Conservation (phyloP, 257 asterid genomes). For the Craterostigma plantagineum region DNA sequence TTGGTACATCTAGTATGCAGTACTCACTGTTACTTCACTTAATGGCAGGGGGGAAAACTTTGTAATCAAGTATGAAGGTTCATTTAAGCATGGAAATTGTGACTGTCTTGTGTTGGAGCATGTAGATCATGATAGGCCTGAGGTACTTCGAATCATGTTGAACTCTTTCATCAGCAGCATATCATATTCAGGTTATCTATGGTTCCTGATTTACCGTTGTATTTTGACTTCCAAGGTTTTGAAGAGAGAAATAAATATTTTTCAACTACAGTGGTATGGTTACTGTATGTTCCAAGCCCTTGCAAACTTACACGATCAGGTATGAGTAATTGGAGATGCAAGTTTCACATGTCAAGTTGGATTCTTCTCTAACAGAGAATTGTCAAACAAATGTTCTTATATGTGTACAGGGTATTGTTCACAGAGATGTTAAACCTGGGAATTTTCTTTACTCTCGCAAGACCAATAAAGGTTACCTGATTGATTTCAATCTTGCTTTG, state of each 20-base stretch:
- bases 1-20: conserved; percentile 4
- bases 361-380: neutral
- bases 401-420: conserved; percentile 57
- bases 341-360: conserved; percentile 6
- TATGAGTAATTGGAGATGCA: conserved; percentile 16
- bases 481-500: conserved; percentile 91
- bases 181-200: conserved; percentile 1
- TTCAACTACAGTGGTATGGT: conserved; percentile 73
- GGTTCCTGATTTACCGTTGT: conserved; percentile 6
- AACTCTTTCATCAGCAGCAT: conserved; percentile 7
- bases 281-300: conserved; percentile 88
- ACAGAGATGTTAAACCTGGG: conserved; percentile 95
- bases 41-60: conserved; percentile 66
- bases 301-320: conserved; percentile 83
- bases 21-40: conserved; percentile 7
- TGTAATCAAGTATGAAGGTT: conserved; percentile 66
- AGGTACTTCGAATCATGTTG: conserved; percentile 24
- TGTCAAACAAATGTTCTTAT: neutral
- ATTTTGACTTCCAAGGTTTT: conserved; percentile 33
- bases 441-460: conserved; percentile 81
- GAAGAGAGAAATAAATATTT: conserved; percentile 47
- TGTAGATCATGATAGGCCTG: conserved; percentile 86
- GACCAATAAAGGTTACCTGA: conserved; percentile 66
- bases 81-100: conserved; percentile 40
- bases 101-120: conserved; percentile 83